Percentiles rank a stretch among this genome's conserved stretches.
Evolutionary conservation across 345 rosid genomes (phyloP).

Genomic region (Salix arbutifolia): DNA sequence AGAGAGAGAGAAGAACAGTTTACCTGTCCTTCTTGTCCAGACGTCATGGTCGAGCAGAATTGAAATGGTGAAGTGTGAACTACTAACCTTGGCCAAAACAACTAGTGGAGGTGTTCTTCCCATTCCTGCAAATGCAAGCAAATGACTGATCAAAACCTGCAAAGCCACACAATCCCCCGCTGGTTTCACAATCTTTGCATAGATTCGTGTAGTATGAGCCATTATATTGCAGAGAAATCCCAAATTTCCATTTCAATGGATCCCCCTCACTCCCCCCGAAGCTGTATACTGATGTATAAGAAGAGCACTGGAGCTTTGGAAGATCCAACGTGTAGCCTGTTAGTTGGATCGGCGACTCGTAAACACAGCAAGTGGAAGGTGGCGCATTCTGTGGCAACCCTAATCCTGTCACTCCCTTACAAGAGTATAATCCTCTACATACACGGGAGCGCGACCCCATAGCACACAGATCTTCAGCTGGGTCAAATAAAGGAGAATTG

Average conservation of each 20-base stretch:
- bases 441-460: conserved; percentile 56
- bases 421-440: conserved; percentile 57
- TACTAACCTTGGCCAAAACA: conserved; percentile 53
- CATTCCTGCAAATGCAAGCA: conserved; percentile 55
- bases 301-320: conserved; percentile 62
- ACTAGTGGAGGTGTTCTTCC: conserved; percentile 47
- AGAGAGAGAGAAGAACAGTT: not conserved
- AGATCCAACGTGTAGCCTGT: conserved; percentile 52
- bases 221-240: conserved; percentile 50
- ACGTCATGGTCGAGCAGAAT: conserved; percentile 1
- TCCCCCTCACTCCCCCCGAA: conserved; percentile 55
- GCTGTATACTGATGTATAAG: conserved; percentile 47
- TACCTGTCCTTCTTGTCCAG: not conserved
- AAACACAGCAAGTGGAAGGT: conserved; percentile 52
- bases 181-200: conserved; percentile 56
- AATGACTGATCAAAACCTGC: conserved; percentile 53
- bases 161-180: conserved; percentile 65
- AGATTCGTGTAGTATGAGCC: conserved; percentile 31
- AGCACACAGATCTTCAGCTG: conserved; percentile 45
- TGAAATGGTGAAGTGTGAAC: not conserved
- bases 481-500: conserved; percentile 57
- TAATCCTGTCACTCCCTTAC: conserved; percentile 54
- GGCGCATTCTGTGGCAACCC: conserved; percentile 57
- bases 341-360: conserved; percentile 48
- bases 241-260: conserved; percentile 61